phyloP scores from a whole-genome alignment of 2,329 filamentous ascomycete genomes.

The Diaporthe velutina region DNA sequence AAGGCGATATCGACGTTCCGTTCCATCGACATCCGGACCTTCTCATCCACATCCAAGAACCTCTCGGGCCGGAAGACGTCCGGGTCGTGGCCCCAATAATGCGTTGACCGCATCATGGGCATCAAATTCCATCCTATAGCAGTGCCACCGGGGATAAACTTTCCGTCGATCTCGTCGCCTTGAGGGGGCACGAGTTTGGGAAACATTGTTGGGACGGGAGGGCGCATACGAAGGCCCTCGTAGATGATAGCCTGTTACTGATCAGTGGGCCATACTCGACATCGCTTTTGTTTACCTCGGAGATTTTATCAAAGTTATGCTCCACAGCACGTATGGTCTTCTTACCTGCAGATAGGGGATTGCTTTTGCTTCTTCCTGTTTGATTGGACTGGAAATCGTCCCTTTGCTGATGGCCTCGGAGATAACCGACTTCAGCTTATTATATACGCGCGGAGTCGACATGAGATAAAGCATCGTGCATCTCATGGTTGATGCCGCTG shows the following conservation, averaged over 20 bases:
- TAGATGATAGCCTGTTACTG: slow-evolving; percentile 21
- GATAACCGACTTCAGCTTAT: slow-evolving; percentile 36
- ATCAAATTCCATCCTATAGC: slow-evolving; percentile 41
- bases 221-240: slow-evolving; percentile 30
- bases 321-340: neutral
- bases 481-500: slow-evolving; percentile 61
- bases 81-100: slow-evolving; percentile 61
- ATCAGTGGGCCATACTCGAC: neutral
- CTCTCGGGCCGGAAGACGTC: slow-evolving; percentile 72
- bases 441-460: slow-evolving; percentile 36
- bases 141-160: slow-evolving; percentile 48
- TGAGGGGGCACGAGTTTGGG: slow-evolving; percentile 46
- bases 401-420: slow-evolving; percentile 12
- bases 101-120: slow-evolving; percentile 36
- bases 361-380: slow-evolving; percentile 27
- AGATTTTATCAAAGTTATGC: neutral
- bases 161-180: slow-evolving; percentile 47
- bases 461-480: slow-evolving; percentile 48
- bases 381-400: neutral
- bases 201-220: slow-evolving; percentile 25
- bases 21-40: slow-evolving; percentile 48
- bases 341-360: slow-evolving; percentile 30
- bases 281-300: neutral
- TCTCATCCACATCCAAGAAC: slow-evolving; percentile 62
- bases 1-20: slow-evolving; percentile 54